A percentile compares a stretch with the other conserved stretches of the same genome.
Evolutionary conservation across 192 early-diverging fungal species (phyloP).

Genomic region (Linnemannia hyalina): DNA sequence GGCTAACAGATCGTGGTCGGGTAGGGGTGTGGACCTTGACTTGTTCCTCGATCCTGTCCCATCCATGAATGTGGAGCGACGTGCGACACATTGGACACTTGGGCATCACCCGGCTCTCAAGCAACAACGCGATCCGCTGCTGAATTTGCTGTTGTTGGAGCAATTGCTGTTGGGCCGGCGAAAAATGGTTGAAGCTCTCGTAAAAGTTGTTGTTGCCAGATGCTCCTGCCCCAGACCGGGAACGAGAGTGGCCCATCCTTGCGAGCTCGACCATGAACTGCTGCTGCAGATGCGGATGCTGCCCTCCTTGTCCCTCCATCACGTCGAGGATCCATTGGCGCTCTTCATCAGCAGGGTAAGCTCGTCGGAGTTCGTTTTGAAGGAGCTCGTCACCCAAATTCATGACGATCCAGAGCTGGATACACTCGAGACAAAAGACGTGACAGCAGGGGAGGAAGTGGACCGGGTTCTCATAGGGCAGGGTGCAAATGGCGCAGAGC

Average conservation of each 20-base stretch:
- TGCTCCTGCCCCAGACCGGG: slow-evolving; percentile 1
- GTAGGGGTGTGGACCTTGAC: slow-evolving; percentile 42
- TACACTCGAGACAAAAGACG: slow-evolving; percentile 54
- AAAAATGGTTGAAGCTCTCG: slow-evolving; percentile 21
- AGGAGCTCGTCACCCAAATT: slow-evolving; percentile 48
- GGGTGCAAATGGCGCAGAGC: slow-evolving; percentile 45
- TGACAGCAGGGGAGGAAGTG: slow-evolving; percentile 55
- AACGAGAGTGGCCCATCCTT: slow-evolving; percentile 35
- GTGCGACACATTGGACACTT: slow-evolving; percentile 55
- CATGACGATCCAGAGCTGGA: slow-evolving; percentile 56
- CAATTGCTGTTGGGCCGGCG: slow-evolving; percentile 23
- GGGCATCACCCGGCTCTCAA: slow-evolving; percentile 45
- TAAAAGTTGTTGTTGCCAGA: slow-evolving; percentile 15
- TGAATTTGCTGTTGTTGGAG: slow-evolving; percentile 43
- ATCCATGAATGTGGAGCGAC: slow-evolving; percentile 44
- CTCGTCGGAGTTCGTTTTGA: slow-evolving; percentile 44
- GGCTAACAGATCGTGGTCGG: slow-evolving; percentile 6
- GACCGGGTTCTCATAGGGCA: slow-evolving; percentile 54
- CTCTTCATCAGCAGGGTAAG: slow-evolving; percentile 42
- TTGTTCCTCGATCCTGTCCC: slow-evolving; percentile 51
- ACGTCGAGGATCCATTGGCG: background rate
- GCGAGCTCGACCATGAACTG: slow-evolving; percentile 48
- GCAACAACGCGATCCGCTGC: slow-evolving; percentile 34
- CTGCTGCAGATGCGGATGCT: slow-evolving; percentile 20
- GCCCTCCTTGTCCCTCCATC: background rate